phyloP scores from a whole-genome alignment of 176 grass and related monocot species.

The Bonia amplexicaulis region DNA sequence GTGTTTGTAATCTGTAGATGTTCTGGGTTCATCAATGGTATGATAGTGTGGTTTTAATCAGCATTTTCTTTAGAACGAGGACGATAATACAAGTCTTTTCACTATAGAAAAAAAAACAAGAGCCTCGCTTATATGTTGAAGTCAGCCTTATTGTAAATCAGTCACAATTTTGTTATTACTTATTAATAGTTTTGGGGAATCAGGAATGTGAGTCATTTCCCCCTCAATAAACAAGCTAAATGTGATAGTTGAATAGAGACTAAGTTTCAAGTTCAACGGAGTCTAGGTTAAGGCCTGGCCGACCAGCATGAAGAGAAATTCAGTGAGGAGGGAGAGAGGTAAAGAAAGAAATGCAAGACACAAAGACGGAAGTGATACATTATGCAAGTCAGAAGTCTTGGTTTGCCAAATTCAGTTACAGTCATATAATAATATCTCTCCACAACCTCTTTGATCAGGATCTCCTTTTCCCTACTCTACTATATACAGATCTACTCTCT shows the following conservation, averaged over 20 bases:
- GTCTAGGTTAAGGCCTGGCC: background rate
- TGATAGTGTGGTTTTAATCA: background rate
- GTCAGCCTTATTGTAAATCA: background rate
- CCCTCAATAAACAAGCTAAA: background rate
- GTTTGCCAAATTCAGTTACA: background rate
- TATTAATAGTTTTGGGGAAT: background rate
- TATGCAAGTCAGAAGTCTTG: background rate
- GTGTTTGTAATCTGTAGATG: background rate
- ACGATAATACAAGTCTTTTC: background rate
- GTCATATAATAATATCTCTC: background rate
- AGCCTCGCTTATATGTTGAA: background rate
- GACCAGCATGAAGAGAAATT: background rate
- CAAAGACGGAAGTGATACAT: background rate
- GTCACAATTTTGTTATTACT: background rate
- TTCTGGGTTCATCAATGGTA: background rate
- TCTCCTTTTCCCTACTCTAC: background rate
- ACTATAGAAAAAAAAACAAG: background rate
- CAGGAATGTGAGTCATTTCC: background rate
- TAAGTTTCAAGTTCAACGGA: background rate
- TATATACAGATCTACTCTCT: background rate
- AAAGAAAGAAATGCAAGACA: background rate
- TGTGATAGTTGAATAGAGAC: background rate
- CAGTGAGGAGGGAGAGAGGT: background rate
- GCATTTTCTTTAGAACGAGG: background rate
- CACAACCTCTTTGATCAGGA: background rate